phyloP scores from a whole-genome alignment of 768 basidiomycete species.

The Kwoniella mangroviensis region DNA sequence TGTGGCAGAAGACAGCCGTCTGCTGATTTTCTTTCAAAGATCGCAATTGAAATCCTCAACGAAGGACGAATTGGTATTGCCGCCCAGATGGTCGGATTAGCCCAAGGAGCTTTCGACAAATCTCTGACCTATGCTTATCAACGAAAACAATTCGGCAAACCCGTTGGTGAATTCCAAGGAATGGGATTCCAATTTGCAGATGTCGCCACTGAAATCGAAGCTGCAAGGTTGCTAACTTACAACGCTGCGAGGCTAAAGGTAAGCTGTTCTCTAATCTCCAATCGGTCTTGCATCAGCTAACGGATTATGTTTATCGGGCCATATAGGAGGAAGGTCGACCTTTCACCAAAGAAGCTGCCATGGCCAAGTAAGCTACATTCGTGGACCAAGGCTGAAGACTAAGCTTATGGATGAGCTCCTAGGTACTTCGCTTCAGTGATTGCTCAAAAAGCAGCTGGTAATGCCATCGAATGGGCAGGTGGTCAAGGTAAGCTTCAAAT shows the following conservation, averaged over 20 bases:
- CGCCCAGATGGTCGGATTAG: constrained; percentile 97
- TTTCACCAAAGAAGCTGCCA: constrained; percentile 94
- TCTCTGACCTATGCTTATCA: constrained; percentile 93
- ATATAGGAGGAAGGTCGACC: constrained; percentile 76
- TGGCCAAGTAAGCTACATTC: constrained; percentile 71
- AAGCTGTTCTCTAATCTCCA: constrained; percentile 3
- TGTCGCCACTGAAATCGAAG: constrained; percentile 86
- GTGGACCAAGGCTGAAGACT: neutral
- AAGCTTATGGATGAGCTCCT: neutral
- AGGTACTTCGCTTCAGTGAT: constrained; percentile 80
- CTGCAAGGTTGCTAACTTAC: constrained; percentile 88
- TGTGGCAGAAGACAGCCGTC: neutral
- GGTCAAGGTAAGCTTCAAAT: constrained; percentile 64
- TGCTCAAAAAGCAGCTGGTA: constrained; percentile 82
- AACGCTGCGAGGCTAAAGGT: constrained; percentile 81
- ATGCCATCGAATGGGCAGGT: constrained; percentile 96
- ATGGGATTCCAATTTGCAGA: constrained; percentile 94
- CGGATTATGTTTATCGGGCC: constrained; percentile 12
- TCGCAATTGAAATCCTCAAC: constrained; percentile 95
- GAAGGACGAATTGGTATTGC: constrained; percentile 98
- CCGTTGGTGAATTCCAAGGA: constrained; percentile 88
- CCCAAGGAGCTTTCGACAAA: constrained; percentile 95
- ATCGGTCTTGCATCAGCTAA: no score
- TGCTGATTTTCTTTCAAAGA: constrained; percentile 58
- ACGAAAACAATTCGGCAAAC: constrained; percentile 90